Percentiles rank a stretch among this genome's conserved stretches.
Evolutionary conservation across 129 eudicot genomes (phyloP).

Genomic region (Mikania micrantha): DNA sequence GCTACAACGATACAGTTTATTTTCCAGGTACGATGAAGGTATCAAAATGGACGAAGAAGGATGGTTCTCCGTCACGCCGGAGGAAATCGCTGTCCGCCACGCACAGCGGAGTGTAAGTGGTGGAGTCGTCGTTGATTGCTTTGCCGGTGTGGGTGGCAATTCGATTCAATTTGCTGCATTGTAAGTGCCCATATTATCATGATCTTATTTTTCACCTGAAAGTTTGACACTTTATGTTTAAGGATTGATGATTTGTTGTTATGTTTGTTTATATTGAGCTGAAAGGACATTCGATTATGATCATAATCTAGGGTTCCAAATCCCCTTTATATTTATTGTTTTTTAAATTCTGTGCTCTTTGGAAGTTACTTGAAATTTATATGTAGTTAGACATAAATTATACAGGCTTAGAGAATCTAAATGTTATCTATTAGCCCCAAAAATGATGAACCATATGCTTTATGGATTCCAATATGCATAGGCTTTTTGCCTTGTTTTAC

Average conservation of each 20-base stretch:
- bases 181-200: constrained; percentile 28
- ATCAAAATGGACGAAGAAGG: constrained; percentile 73
- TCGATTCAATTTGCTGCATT: constrained; percentile 67
- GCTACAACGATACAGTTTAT: constrained; percentile 58
- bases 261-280: background rate
- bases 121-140: constrained; percentile 55
- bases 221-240: background rate
- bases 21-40: constrained; percentile 59
- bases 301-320: background rate
- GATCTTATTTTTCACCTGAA: background rate
- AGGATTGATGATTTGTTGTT: background rate
- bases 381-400: background rate
- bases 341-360: background rate
- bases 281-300: background rate
- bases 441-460: background rate
- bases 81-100: constrained; percentile 56
- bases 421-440: background rate
- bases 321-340: constrained; percentile 5
- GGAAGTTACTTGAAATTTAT: background rate
- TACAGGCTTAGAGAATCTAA: background rate
- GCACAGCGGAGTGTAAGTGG: constrained; percentile 48
- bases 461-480: background rate
- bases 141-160: constrained; percentile 80
- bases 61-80: constrained; percentile 86
- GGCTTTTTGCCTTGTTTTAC: background rate